A percentile compares a stretch with the other conserved stretches of the same genome.
These are phyloP conservation scores for Chaetomium olivaceum DNA, from an alignment of 2,329 filamentous ascomycete genomes.

Conservation along the genomic window DNA sequence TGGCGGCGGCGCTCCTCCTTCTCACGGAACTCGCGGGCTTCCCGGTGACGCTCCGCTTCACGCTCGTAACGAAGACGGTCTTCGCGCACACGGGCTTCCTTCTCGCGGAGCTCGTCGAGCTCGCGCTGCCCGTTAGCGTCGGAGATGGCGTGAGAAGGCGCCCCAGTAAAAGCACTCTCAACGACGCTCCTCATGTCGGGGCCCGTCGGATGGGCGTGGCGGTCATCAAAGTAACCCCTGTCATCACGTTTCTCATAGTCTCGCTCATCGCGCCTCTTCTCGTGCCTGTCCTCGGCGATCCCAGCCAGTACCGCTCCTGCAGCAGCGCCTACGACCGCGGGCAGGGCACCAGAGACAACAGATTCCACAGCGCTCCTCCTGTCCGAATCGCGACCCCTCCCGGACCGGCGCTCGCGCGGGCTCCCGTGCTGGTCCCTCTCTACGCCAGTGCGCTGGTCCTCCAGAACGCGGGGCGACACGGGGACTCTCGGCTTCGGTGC, in stretches of 20 bases:
- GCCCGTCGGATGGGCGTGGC: conserved; percentile 2
- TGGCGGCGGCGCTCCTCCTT: conserved; percentile 30
- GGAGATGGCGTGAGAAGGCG: conserved; percentile 25
- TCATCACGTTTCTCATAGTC: conserved; percentile 18
- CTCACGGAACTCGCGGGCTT: conserved; percentile 29
- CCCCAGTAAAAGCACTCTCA: neutral
- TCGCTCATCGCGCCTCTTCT: conserved; percentile 18
- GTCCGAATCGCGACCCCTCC: conserved; percentile 33
- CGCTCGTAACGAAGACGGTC: conserved; percentile 30
- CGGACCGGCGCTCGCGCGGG: conserved; percentile 22
- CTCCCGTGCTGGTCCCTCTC: conserved; percentile 23
- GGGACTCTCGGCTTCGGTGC: conserved; percentile 80
- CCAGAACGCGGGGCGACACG: conserved; percentile 68
- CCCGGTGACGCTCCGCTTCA: conserved; percentile 32
- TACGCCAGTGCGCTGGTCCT: conserved; percentile 44
- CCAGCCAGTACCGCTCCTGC: conserved; percentile 11
- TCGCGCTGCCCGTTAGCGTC: conserved; percentile 38
- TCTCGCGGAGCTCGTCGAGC: conserved; percentile 26
- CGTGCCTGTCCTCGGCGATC: conserved; percentile 1
- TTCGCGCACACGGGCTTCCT: conserved; percentile 19
- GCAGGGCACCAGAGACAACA: conserved; percentile 19
- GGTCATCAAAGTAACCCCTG: conserved; percentile 18
- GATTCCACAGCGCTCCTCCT: conserved; percentile 22
- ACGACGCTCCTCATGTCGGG: conserved; percentile 10
- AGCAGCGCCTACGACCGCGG: conserved; percentile 22